These are phyloP conservation scores for Starmerella roubikii DNA, from an alignment of 805 yeast genomes.

Conservation along the genomic window DNA sequence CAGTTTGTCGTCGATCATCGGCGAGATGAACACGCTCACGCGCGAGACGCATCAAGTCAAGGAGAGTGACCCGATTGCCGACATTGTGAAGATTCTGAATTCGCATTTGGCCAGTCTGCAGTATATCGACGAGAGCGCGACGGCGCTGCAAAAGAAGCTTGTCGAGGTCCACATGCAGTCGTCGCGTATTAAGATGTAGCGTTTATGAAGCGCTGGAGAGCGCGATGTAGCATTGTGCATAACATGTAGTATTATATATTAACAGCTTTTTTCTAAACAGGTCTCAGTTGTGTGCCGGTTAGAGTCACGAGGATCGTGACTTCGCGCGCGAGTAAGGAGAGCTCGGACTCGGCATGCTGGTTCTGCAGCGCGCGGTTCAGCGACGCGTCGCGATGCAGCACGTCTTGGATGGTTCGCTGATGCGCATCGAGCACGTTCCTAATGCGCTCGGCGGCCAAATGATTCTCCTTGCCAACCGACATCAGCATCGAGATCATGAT, in stretches of 20 bases:
- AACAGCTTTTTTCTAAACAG: no score
- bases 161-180: constrained; percentile 20
- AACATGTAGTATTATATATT: no score
- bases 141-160: constrained; percentile 52
- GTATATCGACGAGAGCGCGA: constrained; percentile 69
- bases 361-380: constrained; percentile 1
- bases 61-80: constrained; percentile 32
- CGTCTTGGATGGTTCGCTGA: constrained; percentile 19
- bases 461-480: constrained; percentile 67
- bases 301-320: constrained; percentile 1
- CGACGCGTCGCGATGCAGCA: constrained; percentile 5
- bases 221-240: no score
- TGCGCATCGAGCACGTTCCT: constrained; percentile 38
- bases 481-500: constrained; percentile 51
- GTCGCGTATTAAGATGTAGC: constrained; percentile 8
- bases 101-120: constrained; percentile 81
- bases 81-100: constrained; percentile 64
- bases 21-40: constrained; percentile 37
- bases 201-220: no score
- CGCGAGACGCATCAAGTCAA: constrained; percentile 60
- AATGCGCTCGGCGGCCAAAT: constrained; percentile 41
- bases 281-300: not conserved
- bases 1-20: constrained; percentile 33
- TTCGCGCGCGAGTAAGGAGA: constrained; percentile 3
- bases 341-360: not conserved